These are phyloP conservation scores for Digitaria exilis DNA, from an alignment of 202 grass and related monocot species.

Conservation along the genomic window DNA sequence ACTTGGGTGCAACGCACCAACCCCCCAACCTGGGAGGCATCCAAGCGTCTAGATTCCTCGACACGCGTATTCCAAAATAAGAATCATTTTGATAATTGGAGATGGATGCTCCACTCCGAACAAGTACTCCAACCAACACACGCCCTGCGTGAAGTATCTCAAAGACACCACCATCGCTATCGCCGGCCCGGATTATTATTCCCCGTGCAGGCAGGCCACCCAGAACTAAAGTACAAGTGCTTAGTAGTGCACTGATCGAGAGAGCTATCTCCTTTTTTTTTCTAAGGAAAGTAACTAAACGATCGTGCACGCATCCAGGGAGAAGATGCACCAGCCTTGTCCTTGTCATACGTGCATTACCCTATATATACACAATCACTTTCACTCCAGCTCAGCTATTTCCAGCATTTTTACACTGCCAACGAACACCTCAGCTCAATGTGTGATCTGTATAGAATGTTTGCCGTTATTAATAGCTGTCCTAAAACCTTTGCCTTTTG, in stretches of 20 bases:
- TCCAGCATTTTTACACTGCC: no score
- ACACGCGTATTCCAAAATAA: not conserved
- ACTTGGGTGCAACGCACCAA: not conserved
- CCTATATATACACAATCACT: not conserved
- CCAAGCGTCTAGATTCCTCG: not conserved
- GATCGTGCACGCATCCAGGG: not conserved
- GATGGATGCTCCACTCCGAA: not conserved
- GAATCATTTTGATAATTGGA: not conserved
- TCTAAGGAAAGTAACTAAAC: not conserved
- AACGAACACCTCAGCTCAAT: no score
- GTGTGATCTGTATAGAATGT: no score
- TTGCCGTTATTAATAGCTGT: not conserved
- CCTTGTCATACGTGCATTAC: not conserved
- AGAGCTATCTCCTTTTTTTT: not conserved
- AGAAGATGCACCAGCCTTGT: not conserved
- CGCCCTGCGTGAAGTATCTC: not conserved
- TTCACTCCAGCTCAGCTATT: not conserved
- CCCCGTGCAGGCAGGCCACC: constrained; percentile 4
- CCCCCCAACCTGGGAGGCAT: no score
- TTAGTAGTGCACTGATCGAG: not conserved
- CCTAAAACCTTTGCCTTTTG: not conserved
- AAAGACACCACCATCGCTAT: not conserved
- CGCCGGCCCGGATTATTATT: not conserved
- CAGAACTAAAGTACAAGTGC: not conserved
- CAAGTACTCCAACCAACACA: not conserved